These are phyloP conservation scores for Aaosphaeria arxii DNA, from an alignment of 2,329 filamentous ascomycete species.

Conservation along the genomic window DNA sequence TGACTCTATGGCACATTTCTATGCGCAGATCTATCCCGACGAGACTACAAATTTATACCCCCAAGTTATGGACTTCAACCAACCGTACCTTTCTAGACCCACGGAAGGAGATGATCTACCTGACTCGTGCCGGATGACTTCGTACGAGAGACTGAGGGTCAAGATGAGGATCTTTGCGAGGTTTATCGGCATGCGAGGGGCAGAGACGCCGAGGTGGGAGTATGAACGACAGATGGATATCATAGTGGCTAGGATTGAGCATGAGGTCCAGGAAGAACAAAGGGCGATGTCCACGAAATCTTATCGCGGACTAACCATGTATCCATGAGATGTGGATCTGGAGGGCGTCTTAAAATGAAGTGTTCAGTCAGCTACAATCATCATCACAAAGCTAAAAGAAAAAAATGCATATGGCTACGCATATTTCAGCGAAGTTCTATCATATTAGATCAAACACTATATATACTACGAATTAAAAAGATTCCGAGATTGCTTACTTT, in stretches of 20 bases:
- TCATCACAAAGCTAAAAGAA: too few relatives aligned
- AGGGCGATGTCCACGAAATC: background rate
- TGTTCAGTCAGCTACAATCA: too few relatives aligned
- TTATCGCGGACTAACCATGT: background rate
- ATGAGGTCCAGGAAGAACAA: slow-evolving; percentile 16
- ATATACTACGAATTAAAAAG: too few relatives aligned
- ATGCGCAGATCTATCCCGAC: slow-evolving; percentile 64
- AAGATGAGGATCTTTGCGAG: slow-evolving; percentile 70
- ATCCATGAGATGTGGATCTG: background rate
- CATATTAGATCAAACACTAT: too few relatives aligned
- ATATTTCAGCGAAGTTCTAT: too few relatives aligned
- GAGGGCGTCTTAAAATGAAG: too few relatives aligned
- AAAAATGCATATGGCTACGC: too few relatives aligned
- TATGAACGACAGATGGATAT: slow-evolving; percentile 41
- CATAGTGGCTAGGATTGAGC: slow-evolving; percentile 23
- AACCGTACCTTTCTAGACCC: slow-evolving; percentile 43
- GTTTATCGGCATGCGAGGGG: slow-evolving; percentile 70
- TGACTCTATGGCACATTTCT: slow-evolving; percentile 68
- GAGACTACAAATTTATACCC: slow-evolving; percentile 62
- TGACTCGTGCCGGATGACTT: slow-evolving; percentile 24
- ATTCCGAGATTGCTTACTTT: too few relatives aligned
- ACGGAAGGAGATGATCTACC: slow-evolving; percentile 18
- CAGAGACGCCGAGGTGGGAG: slow-evolving; percentile 52
- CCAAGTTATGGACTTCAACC: slow-evolving; percentile 63
- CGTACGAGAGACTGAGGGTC: slow-evolving; percentile 40